Base-by-base conservation (phyloP, 352 stramenopile genomes). In the Thraustotheca clavata region DNA sequence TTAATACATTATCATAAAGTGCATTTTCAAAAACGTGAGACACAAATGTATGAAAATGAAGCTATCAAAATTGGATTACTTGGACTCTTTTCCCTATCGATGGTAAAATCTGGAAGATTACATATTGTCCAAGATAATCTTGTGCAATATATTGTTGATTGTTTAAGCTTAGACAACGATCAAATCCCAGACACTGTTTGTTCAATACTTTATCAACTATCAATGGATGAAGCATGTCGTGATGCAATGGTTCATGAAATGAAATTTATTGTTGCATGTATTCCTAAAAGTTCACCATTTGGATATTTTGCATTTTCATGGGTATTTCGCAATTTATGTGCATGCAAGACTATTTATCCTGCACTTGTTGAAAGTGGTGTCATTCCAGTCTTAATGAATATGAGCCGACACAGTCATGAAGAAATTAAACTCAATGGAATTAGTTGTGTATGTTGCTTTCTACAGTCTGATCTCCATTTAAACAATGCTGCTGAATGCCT, bases 291-390 rank as follows among this genome's bases (percentile, higher is more conserved):
- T 31, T 62, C 54, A 18, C 11, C 32, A 18, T 62, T 52, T 31
- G 54, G 54, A 9, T 62, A 62, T 20, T 62, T 62, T 29, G 67
- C 88, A 3, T 73, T 85, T 34, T 89, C 80, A n/a, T 88, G 76
- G 33, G 73, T 91, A 26, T 38, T 91, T 4, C 77, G 82, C 29
- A 87, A 89, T 36, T 59, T 91, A 16, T 88, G 80, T 54, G 77
- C 87, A 29, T 89, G 77, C 24, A 79, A 87, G 5, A 60, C 88
- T 40, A 89, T 78, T 1, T 81, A 88, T 59, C 82, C 89, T 55
- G 77, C 89, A 26, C 69, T 91, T 3, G 75, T 91, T 27, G 74
- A 87, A 49, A 76, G 80, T 34, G 74, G 70, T 0, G 65, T 61
- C 9, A 72, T 89, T n/a, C 73, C 60, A 0, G 71, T 86, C 6